These are phyloP conservation scores for Aureobasidium sp. DNA, from an alignment of 2,329 filamentous ascomycete species.

Conservation along the genomic window DNA sequence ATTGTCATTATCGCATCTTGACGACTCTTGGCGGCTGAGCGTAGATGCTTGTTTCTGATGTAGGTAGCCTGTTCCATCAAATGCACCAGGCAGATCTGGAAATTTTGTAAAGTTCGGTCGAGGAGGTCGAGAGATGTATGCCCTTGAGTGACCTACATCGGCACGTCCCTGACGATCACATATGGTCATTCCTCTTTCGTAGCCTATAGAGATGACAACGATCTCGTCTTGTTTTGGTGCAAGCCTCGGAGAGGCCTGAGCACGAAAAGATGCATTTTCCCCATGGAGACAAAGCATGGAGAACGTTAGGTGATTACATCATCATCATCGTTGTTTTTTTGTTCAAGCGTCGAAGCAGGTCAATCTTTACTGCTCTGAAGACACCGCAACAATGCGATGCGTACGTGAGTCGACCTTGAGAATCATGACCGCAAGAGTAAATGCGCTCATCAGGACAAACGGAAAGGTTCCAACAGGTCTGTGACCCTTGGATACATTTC, in stretches of 20 bases:
- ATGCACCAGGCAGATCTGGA: not conserved
- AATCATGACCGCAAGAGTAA: too few species aligned
- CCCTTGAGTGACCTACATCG: not conserved
- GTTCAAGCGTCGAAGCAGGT: not conserved
- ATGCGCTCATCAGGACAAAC: too few species aligned
- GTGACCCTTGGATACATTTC: too few species aligned
- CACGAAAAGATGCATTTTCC: not conserved
- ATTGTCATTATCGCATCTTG: not conserved
- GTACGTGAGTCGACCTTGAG: constrained; percentile 23
- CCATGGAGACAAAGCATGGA: not conserved
- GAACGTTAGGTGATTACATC: not conserved
- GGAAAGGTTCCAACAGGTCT: too few species aligned
- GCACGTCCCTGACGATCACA: not conserved
- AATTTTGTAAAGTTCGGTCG: not conserved
- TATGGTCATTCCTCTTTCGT: not conserved
- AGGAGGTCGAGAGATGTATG: not conserved
- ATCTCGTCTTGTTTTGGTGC: not conserved
- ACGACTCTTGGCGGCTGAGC: not conserved
- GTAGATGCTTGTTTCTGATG: not conserved
- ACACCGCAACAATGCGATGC: not conserved
- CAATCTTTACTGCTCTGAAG: not conserved
- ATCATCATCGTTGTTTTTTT: not conserved
- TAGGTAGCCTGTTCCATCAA: not conserved
- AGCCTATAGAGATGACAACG: not conserved
- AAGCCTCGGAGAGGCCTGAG: not conserved